Percentiles rank a stretch among this genome's conserved stretches.
Conservation (phyloP, 2,329 filamentous ascomycete species). For the Mycosphaerelloides madeirae region DNA sequence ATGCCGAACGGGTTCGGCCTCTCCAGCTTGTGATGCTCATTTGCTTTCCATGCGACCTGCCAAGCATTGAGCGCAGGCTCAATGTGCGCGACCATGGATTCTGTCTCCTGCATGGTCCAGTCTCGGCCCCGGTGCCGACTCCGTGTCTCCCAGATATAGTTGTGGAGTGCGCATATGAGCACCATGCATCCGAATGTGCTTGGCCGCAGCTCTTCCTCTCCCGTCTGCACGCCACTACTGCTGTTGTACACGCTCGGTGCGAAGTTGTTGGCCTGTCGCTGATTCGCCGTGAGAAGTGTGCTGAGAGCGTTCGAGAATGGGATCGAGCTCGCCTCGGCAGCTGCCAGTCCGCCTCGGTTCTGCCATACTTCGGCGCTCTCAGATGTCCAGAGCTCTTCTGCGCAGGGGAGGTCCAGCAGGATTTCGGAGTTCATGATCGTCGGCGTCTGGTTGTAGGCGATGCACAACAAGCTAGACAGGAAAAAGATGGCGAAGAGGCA, state of each 20-base stretch:
- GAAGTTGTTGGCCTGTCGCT: conserved; percentile 41
- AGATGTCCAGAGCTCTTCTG: conserved; percentile 84
- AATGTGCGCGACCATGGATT: conserved; percentile 93
- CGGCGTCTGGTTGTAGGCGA: conserved; percentile 88
- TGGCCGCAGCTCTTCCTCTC: conserved; percentile 62
- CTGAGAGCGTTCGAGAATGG: conserved; percentile 80
- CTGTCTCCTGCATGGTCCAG: conserved; percentile 88
- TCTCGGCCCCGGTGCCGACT: conserved; percentile 82
- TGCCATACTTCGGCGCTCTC: conserved; percentile 79
- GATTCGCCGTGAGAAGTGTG: conserved; percentile 73
- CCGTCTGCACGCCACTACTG: conserved; percentile 14
- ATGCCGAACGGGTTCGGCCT: conserved; percentile 77
- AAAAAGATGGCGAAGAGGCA: conserved; percentile 89
- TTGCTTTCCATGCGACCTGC: conserved; percentile 87
- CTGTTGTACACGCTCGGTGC: conserved; percentile 22
- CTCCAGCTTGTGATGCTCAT: conserved; percentile 77
- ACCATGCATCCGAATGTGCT: conserved; percentile 91
- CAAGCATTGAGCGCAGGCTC: conserved; percentile 90
- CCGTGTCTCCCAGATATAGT: conserved; percentile 96
- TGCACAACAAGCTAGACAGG: conserved; percentile 83
- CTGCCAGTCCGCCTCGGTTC: conserved; percentile 66
- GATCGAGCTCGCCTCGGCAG: conserved; percentile 64
- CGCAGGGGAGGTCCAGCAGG: conserved; percentile 79
- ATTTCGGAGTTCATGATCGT: conserved; percentile 93
- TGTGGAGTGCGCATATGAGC: conserved; percentile 90